Evolutionary conservation across 2,329 filamentous ascomycete species (phyloP).

Genomic region (Claviceps cyperi): DNA sequence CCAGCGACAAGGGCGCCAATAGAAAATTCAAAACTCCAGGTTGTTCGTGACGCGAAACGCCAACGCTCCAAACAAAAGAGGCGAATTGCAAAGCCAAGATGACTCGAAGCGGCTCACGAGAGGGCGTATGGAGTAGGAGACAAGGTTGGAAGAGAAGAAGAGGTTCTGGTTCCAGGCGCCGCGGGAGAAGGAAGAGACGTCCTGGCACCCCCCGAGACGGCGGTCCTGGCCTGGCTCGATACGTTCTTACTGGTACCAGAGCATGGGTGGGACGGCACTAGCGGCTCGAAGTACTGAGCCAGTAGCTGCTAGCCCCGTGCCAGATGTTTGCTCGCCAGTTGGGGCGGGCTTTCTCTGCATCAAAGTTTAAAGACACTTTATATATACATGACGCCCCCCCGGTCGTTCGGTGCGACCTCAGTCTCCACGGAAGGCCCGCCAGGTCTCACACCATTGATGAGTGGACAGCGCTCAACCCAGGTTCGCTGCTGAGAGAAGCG

Average conservation of each 20-base stretch:
- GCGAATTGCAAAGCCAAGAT: constrained; percentile 10
- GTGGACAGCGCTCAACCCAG: constrained; percentile 23
- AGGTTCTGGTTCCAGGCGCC: constrained; percentile 20
- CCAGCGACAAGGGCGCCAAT: background rate
- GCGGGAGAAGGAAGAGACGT: constrained; percentile 24
- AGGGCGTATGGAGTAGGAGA: constrained; percentile 15
- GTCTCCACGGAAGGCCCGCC: constrained; percentile 23
- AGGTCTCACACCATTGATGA: constrained; percentile 25
- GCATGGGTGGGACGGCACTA: constrained; percentile 24
- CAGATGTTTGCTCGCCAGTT: constrained; percentile 1
- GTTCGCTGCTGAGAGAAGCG: constrained; percentile 15
- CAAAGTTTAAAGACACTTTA: constrained; percentile 14
- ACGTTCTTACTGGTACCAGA: constrained; percentile 18
- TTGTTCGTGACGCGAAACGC: background rate
- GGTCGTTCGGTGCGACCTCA: constrained; percentile 18
- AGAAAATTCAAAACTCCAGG: background rate
- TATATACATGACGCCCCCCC: constrained; percentile 19
- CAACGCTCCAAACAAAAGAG: background rate
- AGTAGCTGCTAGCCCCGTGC: constrained; percentile 14
- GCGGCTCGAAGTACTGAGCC: constrained; percentile 10
- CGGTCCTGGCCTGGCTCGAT: constrained; percentile 18
- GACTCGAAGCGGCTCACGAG: constrained; percentile 13
- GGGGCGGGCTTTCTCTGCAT: background rate
- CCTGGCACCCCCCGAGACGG: constrained; percentile 19
- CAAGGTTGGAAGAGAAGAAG: constrained; percentile 20